phyloP scores from a whole-genome alignment of 1,139 yeast genomes.

The Suhomyces ambrosiae region DNA sequence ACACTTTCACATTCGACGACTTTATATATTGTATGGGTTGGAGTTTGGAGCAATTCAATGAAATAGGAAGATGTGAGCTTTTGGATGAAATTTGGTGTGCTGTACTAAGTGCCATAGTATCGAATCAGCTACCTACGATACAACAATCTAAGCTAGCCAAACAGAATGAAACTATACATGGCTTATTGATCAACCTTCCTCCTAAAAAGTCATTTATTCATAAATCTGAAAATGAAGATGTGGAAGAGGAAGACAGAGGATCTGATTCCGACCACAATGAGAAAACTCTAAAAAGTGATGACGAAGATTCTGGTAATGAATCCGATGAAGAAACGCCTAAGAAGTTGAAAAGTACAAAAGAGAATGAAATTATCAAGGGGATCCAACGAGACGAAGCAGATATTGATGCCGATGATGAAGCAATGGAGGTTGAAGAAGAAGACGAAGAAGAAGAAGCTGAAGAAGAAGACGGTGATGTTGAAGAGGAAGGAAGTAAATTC shows the following conservation, averaged over 20 bases:
- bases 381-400: slow-evolving; percentile 15
- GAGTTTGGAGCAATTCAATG: slow-evolving; percentile 46
- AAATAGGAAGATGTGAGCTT: slow-evolving; percentile 53
- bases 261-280: slow-evolving; percentile 26
- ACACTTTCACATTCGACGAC: slow-evolving; percentile 80
- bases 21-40: slow-evolving; percentile 65
- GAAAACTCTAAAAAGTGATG: slow-evolving; percentile 29
- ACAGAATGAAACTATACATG: slow-evolving; percentile 33
- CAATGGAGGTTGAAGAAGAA: slow-evolving; percentile 14
- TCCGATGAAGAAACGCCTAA: slow-evolving; percentile 1
- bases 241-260: slow-evolving; percentile 24
- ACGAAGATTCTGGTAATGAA: slow-evolving; percentile 25
- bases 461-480: slow-evolving; percentile 18
- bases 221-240: slow-evolving; percentile 12
- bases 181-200: slow-evolving; percentile 47
- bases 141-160: slow-evolving; percentile 26
- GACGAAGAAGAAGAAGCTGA: slow-evolving; percentile 18
- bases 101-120: slow-evolving; percentile 48
- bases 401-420: slow-evolving; percentile 13
- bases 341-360: slow-evolving; percentile 9
- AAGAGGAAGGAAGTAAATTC: slow-evolving; percentile 19
- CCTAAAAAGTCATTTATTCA: slow-evolving; percentile 31
- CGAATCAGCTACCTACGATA: slow-evolving; percentile 35
- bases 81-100: slow-evolving; percentile 77
- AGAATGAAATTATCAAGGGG: slow-evolving; percentile 13